Conservation (phyloP, 2,329 filamentous ascomycete genomes). For the Neurospora crassa region DNA sequence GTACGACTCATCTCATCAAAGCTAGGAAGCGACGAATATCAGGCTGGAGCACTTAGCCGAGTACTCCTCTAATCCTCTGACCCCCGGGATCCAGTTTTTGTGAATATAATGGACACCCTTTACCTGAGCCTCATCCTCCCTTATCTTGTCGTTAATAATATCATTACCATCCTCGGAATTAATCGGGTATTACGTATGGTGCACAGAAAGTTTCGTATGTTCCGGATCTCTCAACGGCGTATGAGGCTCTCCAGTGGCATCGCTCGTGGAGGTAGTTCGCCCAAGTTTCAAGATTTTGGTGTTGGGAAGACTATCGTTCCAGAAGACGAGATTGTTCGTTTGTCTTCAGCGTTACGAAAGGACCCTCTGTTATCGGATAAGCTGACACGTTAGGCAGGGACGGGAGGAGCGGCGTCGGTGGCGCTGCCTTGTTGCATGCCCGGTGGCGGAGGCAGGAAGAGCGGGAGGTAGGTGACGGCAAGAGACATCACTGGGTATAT, state of each 20-base stretch:
- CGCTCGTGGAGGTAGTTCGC: background rate
- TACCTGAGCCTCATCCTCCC: background rate
- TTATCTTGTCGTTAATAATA: background rate
- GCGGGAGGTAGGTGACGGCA: constrained; percentile 26
- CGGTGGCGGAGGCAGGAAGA: constrained; percentile 25
- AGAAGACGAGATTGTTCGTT: background rate
- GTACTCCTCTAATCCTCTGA: background rate
- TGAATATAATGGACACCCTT: background rate
- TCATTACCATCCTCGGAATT: background rate
- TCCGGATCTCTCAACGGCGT: background rate
- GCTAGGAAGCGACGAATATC: background rate
- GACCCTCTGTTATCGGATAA: background rate
- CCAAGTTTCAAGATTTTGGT: background rate
- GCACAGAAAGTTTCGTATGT: background rate
- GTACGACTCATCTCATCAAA: background rate
- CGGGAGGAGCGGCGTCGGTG: constrained; percentile 22
- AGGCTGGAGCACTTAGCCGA: background rate
- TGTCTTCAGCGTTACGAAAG: background rate
- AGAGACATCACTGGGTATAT: constrained; percentile 25
- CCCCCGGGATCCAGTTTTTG: background rate
- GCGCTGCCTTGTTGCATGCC: constrained; percentile 18
- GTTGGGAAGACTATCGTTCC: background rate
- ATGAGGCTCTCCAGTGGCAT: background rate
- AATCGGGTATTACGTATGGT: background rate
- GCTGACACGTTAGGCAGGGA: constrained; percentile 6